These are phyloP conservation scores for Paulownia fortunei DNA, from an alignment of 257 asterid species.

Conservation along the genomic window DNA sequence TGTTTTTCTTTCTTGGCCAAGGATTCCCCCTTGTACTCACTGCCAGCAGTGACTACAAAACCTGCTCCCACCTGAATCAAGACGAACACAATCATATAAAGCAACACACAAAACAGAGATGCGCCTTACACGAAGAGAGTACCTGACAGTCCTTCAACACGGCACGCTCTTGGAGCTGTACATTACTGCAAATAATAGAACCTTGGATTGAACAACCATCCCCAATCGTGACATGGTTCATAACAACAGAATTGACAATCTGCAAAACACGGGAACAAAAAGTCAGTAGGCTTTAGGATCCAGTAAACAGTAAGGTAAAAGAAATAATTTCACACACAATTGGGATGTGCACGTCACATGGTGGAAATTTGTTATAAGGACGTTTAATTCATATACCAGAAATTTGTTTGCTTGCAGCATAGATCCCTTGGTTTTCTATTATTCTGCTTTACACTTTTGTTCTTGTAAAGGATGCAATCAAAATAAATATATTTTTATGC, in stretches of 20 bases:
- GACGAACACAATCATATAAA: neutral
- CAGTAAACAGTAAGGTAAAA: neutral
- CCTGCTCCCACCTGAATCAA: conserved; percentile 87
- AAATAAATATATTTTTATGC: neutral
- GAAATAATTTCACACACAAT: neutral
- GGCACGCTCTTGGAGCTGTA: conserved; percentile 93
- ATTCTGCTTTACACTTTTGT: neutral
- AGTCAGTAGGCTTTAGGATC: neutral
- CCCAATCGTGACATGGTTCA: conserved; percentile 89
- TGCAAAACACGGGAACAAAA: conserved; percentile 34
- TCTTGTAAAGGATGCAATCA: neutral
- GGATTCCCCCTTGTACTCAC: conserved; percentile 91
- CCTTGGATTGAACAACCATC: conserved; percentile 99
- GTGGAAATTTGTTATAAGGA: neutral
- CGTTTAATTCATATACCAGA: neutral
- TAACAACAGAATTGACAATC: conserved; percentile 91
- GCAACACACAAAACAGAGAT: neutral
- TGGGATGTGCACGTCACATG: neutral
- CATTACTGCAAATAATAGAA: conserved; percentile 86
- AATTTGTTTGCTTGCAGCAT: conserved; percentile 3
- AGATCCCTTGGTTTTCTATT: neutral
- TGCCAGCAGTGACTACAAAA: conserved; percentile 79
- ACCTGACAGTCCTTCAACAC: conserved; percentile 95
- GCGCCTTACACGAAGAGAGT: conserved; percentile 1
- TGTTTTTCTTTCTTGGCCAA: conserved; percentile 86